These are phyloP conservation scores for Yamadazyma sp. DNA, from an alignment of 1,139 yeast species.

Conservation along the genomic window DNA sequence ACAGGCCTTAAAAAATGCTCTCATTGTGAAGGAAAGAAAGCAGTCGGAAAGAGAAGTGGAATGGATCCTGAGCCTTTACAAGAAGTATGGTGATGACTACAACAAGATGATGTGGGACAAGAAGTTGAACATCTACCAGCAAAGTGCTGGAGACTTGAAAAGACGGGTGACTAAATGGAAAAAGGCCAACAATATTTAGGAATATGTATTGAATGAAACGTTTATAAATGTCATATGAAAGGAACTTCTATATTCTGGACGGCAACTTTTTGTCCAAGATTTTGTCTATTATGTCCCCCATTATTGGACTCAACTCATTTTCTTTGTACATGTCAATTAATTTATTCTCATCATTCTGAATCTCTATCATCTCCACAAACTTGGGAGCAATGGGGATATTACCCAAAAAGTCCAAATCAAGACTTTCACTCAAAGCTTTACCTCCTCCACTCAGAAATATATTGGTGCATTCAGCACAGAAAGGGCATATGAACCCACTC, in stretches of 20 bases:
- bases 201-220: background rate
- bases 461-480: slow-evolving; percentile 87
- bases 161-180: slow-evolving; percentile 70
- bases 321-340: slow-evolving; percentile 37
- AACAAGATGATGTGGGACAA: slow-evolving; percentile 91
- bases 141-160: slow-evolving; percentile 79
- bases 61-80: slow-evolving; percentile 66
- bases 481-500: slow-evolving; percentile 60
- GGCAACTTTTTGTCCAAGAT: slow-evolving; percentile 41
- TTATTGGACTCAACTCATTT: slow-evolving; percentile 47
- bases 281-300: slow-evolving; percentile 49
- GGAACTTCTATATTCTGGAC: slow-evolving; percentile 25
- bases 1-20: slow-evolving; percentile 53
- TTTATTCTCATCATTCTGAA: slow-evolving; percentile 30
- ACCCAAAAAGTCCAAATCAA: slow-evolving; percentile 71
- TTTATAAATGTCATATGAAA: background rate
- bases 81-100: slow-evolving; percentile 85
- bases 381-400: slow-evolving; percentile 90
- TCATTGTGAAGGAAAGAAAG: slow-evolving; percentile 48
- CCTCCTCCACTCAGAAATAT: slow-evolving; percentile 98
- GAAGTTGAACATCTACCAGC: slow-evolving; percentile 80
- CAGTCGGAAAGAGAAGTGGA: slow-evolving; percentile 73
- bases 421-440: slow-evolving; percentile 57
- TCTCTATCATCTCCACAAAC: slow-evolving; percentile 82
- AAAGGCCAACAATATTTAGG: slow-evolving; percentile 30